Evolutionary conservation across 306 rosid species (phyloP), one percentile per base, ranked within the genome.

Genomic region (Quercus wislizeni): DNA sequence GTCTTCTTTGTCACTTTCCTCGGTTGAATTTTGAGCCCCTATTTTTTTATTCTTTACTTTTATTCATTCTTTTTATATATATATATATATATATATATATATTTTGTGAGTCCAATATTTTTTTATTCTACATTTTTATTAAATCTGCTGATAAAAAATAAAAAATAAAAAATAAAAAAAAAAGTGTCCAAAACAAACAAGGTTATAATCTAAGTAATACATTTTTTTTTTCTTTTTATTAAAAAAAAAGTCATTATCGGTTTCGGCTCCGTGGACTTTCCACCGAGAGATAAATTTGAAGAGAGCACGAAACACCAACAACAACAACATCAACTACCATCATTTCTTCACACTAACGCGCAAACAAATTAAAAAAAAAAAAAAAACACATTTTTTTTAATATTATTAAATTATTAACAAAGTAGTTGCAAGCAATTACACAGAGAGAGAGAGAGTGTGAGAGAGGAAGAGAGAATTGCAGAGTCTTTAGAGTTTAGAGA

Each of bases 181-280:
- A 35, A 35, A 35, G 41, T 35, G 9, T 35, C 41, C 41, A 6
- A 35, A 35, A 1, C 41, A 1, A 35, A 35, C 41, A 35, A 35
- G 9, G 41, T 1, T 35, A 6, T 6, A 57, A 31, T 62, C 0
- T 0, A 46, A 52, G 33, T 5, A 23, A 56, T 65, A 31, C 10
- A 33, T 8, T 38, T 38, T 41, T 7, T 41, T 41, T 41, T 41
- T 0, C 3, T 41, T 8, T 41, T 41, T 7, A 2, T 41, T 27
- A 62, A 14, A 6, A 51, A 5, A 73, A 30, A 35, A 14, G 78
- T 87, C 69, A 41, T 35, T 75, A 69, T 83, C 79, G 35, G 74
- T 23, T 73, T 82, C 74, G 74, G 72, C 74, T 73, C 46, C 80
- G 85, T 79, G 84, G 88, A 89, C 89, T 87, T 89, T 85, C 49